These are phyloP conservation scores for Tephrocybe sp. DNA, from an alignment of 768 basidiomycete genomes.

Conservation along the genomic window DNA sequence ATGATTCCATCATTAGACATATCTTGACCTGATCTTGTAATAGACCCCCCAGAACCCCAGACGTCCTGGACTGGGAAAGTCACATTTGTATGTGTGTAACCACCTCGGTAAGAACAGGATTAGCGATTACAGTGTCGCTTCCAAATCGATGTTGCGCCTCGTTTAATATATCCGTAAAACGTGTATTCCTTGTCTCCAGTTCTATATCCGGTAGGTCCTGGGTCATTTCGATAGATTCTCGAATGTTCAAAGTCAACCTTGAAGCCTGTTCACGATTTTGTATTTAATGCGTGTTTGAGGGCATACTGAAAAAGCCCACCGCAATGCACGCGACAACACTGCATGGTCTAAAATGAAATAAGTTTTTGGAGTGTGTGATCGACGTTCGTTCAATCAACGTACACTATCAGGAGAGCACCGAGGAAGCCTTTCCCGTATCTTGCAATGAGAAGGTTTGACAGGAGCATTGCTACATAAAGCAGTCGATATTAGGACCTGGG, in stretches of 20 bases:
- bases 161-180: no score
- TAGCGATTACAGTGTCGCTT: no score
- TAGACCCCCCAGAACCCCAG: no score
- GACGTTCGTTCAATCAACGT: neutral
- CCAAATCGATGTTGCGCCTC: no score
- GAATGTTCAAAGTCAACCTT: conserved; percentile 25
- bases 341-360: no score
- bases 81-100: no score
- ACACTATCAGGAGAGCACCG: conserved; percentile 21
- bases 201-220: neutral
- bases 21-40: no score
- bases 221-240: conserved; percentile 3
- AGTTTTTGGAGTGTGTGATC: no score
- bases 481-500: neutral
- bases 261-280: conserved; percentile 15
- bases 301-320: neutral
- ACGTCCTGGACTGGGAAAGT: no score
- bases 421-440: conserved; percentile 19
- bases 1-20: no score
- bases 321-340: conserved; percentile 20
- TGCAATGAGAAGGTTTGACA: conserved; percentile 20
- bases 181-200: no score
- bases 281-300: neutral
- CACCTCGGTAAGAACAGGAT: no score
- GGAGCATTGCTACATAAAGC: conserved; percentile 13